phyloP scores from a whole-genome alignment of 2,329 filamentous ascomycete genomes.

The Plenodomus tracheiphilus region DNA sequence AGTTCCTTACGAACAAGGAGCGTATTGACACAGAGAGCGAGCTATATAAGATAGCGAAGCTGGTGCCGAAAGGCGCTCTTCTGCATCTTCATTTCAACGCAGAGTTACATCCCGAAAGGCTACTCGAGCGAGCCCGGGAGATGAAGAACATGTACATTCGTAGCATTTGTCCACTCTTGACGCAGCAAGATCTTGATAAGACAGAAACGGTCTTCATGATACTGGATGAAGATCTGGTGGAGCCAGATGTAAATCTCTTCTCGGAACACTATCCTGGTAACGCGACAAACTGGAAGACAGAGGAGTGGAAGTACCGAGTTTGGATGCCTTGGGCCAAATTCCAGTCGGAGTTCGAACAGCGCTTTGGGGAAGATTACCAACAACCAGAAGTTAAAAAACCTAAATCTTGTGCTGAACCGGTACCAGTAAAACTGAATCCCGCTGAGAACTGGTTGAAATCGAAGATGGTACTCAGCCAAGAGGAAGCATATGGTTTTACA shows the following conservation, averaged over 20 bases:
- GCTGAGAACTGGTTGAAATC: conserved; percentile 59
- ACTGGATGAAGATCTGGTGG: conserved; percentile 31
- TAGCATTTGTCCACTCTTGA: conserved; percentile 58
- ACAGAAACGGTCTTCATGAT: conserved; percentile 68
- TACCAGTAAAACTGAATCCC: conserved; percentile 13
- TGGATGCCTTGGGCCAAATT: conserved; percentile 55
- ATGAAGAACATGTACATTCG: conserved; percentile 69
- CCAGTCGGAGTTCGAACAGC: conserved; percentile 45
- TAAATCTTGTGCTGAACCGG: conserved; percentile 19
- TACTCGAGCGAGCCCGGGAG: conserved; percentile 59
- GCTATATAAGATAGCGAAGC: conserved; percentile 59
- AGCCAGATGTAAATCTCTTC: conserved; percentile 51
- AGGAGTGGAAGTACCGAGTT: conserved; percentile 11
- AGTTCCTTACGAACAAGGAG: conserved; percentile 50
- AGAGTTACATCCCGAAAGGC: conserved; percentile 64
- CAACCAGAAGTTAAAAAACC: conserved; percentile 10
- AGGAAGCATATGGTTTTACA: conserved; percentile 60
- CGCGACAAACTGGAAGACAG: conserved; percentile 25
- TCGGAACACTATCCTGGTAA: conserved; percentile 49
- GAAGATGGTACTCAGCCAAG: conserved; percentile 65
- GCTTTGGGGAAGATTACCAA: conserved; percentile 14
- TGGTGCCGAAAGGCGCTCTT: conserved; percentile 72
- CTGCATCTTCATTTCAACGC: conserved; percentile 79
- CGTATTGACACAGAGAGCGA: conserved; percentile 55
- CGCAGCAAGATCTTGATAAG: conserved; percentile 48